Evolutionary conservation across 2,329 filamentous ascomycete species (phyloP).

Genomic region (Curvularia lunata): DNA sequence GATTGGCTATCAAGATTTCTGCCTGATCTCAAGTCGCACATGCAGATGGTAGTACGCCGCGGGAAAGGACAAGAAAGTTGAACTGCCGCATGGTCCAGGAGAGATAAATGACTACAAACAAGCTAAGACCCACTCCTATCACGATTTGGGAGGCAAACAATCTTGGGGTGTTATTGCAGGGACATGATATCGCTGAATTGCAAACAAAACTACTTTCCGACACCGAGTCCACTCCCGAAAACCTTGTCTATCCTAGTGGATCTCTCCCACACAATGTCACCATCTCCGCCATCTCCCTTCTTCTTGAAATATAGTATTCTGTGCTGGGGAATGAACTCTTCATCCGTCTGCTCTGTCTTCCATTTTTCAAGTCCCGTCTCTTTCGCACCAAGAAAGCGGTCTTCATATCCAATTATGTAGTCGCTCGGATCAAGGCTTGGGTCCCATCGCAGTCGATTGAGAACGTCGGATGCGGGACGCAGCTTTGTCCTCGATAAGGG

Average conservation of each 20-base stretch:
- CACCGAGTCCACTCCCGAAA: slow-evolving; percentile 52
- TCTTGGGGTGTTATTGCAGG: neutral
- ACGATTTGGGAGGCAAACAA: neutral
- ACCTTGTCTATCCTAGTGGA: slow-evolving; percentile 55
- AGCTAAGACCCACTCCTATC: neutral
- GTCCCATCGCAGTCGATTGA: slow-evolving; percentile 60
- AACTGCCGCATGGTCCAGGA: neutral
- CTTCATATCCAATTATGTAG: slow-evolving; percentile 61
- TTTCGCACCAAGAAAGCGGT: slow-evolving; percentile 59
- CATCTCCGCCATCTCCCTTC: slow-evolving; percentile 34
- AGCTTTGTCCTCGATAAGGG: slow-evolving; percentile 40
- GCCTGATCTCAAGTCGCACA: too few relatives aligned
- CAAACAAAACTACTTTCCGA: slow-evolving; percentile 6
- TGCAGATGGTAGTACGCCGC: too few relatives aligned
- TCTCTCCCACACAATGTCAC: slow-evolving; percentile 59
- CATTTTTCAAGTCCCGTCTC: slow-evolving; percentile 58
- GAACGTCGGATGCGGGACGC: slow-evolving; percentile 52
- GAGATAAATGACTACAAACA: neutral
- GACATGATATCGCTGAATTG: neutral
- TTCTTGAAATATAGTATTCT: slow-evolving; percentile 59
- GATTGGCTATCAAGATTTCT: neutral
- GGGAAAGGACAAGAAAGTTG: neutral
- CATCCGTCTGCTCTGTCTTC: slow-evolving; percentile 61
- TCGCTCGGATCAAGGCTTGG: slow-evolving; percentile 51
- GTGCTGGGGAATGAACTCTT: slow-evolving; percentile 64